Base-by-base conservation (phyloP, 148 eudicot species). In the Arbutus unedo region DNA sequence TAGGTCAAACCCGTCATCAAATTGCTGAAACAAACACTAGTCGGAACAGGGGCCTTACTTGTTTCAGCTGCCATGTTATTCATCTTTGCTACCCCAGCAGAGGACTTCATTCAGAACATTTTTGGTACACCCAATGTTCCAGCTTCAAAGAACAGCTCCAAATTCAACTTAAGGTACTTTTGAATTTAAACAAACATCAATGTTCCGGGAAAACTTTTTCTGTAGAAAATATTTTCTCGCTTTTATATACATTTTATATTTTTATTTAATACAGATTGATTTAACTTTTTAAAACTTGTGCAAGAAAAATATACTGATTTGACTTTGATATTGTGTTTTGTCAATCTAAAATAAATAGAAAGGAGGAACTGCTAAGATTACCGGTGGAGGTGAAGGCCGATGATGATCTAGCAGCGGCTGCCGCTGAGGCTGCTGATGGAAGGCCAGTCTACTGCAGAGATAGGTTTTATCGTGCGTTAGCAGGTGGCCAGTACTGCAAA, bases 401-500 rank as follows among this genome's bases (percentile, higher is more conserved):
- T 72, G 95, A 96, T 83, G 97, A 96, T 84, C 78, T 94, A 41
- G 99, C 98, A 82, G 91, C 98, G 16, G 98, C 94, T 1, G 99
- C 99, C 2, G 99, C 99, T 43, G 92, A 96, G 81, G 99, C 99
- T 68, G 99, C 99, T 54, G 97, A 93, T 70, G 99, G 98, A 81
- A 90, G 99, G 90, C 98, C 98, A 41, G 98, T 96, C 41, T 96
- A 96, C 85, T 94, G 99, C 89, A 93, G 98, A 82, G 92, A 96
- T 83, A 91, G 98, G 86, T 91, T 85, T 86, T 91, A 96, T 71
- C 91, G 97, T 49, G 98, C 97, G 82, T 88, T 96, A 83, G 99
- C 99, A 47, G 99, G 99, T 19, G 99, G 99, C 14, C 99, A 96
- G 80, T 94, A 96, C 88, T 96, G 99, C 93, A 96, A 96, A 91